Conservation (phyloP, 2,329 filamentous ascomycete species). For the Mollisia scopiformis region DNA sequence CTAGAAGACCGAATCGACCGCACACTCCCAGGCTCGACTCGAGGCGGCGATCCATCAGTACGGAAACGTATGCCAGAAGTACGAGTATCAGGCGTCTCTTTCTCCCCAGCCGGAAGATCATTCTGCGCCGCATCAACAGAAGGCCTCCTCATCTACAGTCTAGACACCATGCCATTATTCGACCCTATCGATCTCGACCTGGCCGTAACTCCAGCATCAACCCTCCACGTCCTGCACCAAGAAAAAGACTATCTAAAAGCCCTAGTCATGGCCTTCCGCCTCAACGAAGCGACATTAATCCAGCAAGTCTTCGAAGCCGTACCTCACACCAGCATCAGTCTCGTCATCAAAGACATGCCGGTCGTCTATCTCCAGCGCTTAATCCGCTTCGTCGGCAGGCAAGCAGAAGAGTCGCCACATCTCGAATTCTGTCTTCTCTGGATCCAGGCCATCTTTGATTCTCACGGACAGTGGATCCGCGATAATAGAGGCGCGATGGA, state of each 20-base stretch:
- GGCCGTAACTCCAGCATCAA: constrained; percentile 86
- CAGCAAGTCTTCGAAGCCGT: constrained; percentile 85
- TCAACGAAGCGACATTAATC: constrained; percentile 83
- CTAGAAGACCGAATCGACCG: constrained; percentile 81
- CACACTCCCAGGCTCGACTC: constrained; percentile 81
- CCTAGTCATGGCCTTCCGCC: constrained; percentile 93
- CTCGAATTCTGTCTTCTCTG: constrained; percentile 93
- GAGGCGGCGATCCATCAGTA: constrained; percentile 79
- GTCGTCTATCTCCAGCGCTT: constrained; percentile 84
- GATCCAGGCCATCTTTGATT: constrained; percentile 82
- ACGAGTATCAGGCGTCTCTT: constrained; percentile 80
- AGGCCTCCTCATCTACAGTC: constrained; percentile 88
- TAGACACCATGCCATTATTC: constrained; percentile 83
- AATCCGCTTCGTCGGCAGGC: constrained; percentile 83
- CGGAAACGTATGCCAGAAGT: constrained; percentile 81
- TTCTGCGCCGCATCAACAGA: constrained; percentile 97
- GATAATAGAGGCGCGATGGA: constrained; percentile 80
- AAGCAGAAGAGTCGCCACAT: constrained; percentile 89
- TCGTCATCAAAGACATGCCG: constrained; percentile 80
- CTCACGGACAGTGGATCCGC: constrained; percentile 84
- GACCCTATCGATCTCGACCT: constrained; percentile 97
- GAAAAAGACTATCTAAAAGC: constrained; percentile 88
- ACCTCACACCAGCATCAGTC: constrained; percentile 72
- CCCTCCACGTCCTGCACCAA: constrained; percentile 66
- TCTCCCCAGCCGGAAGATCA: constrained; percentile 83